Evolutionary conservation across 495 filamentous ascomycete species (phyloP), one percentile per base, ranked within the genome.

Genomic region (Hypoxylon rickii): DNA sequence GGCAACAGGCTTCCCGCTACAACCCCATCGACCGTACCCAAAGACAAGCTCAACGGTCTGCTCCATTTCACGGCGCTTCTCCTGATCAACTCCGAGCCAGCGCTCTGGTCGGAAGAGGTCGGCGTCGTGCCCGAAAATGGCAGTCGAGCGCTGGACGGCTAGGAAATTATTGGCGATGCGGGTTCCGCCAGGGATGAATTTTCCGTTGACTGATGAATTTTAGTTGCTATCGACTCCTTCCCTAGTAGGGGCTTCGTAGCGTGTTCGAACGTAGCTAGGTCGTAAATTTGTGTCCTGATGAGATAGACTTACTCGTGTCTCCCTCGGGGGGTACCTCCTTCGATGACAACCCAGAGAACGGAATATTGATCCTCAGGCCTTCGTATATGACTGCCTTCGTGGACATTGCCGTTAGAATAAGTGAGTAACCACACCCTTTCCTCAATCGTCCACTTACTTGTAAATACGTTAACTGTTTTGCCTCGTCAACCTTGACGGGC

Each of bases 111-210:
- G 66, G 44, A 79, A 85, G 7, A 66, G 17, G 29, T 78, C 57
- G 0, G 66, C 68, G 51, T 81, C 73, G 10, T 67, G 46, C 0
- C 81, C 82, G 44, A 70, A 84, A 4, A 82, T 55, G 7, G 61
- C 56, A 13, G 58, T 51, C 20, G 71, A 59, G 5, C 68, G 64
- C 8, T 70, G 44, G 1, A 70, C 40, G 13, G 58, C 50, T 36
- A 58, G 67, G 16, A 63, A 41, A 16, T 40, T 57, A 18, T 57
- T 50, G 8, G 67, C 77, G 16, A 88, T 75, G 53, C 82, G 79
- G 1, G 80, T 84, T 10, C 83, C 83, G 11, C 73, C 75, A 0
- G 84, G 84, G 1, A 79, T 76, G 47, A 76, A 81, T n/a, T 76
- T 71, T 2, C 81, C 83, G 31, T 79, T 70, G 7, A 86, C 44